Evolutionary conservation across 805 yeast species (phyloP).

Genomic region (Tetrapisispora phaffii): DNA sequence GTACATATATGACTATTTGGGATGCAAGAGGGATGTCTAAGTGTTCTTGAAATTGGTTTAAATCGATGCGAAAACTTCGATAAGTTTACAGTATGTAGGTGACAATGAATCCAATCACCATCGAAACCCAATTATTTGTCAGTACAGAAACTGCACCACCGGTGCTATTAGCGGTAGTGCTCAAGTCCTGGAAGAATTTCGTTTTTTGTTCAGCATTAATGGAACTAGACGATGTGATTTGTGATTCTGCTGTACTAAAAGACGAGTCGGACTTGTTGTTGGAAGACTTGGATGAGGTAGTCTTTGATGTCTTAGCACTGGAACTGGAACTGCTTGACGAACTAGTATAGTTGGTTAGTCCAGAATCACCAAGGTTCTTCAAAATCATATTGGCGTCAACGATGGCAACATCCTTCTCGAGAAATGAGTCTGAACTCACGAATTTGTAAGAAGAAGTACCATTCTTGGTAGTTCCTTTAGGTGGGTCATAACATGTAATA

Average conservation of each 20-base stretch:
- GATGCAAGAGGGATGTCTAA: too few species aligned
- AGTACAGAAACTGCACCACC: background rate
- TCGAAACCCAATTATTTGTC: background rate
- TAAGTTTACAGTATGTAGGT: background rate
- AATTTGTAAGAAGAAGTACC: slow-evolving; percentile 47
- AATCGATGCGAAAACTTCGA: too few species aligned
- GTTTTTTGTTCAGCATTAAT: slow-evolving; percentile 1
- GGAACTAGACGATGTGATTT: background rate
- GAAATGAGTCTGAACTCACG: slow-evolving; percentile 39
- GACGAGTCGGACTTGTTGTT: background rate
- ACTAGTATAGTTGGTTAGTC: slow-evolving; percentile 41
- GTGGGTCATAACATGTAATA: slow-evolving; percentile 66
- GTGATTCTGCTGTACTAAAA: background rate
- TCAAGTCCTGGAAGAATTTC: background rate
- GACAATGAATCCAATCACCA: background rate
- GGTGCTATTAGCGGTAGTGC: slow-evolving; percentile 1
- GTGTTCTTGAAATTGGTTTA: too few species aligned
- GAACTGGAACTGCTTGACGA: background rate
- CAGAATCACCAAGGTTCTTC: slow-evolving; percentile 53
- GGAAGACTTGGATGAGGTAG: slow-evolving; percentile 1
- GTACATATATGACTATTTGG: too few species aligned
- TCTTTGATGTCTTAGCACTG: slow-evolving; percentile 2
- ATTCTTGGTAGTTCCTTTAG: slow-evolving; percentile 37
- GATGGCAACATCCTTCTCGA: slow-evolving; percentile 43
- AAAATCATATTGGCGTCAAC: slow-evolving; percentile 54